These are phyloP conservation scores for Bidens hawaiensis DNA, from an alignment of 140 eudicot species.

Conservation along the genomic window DNA sequence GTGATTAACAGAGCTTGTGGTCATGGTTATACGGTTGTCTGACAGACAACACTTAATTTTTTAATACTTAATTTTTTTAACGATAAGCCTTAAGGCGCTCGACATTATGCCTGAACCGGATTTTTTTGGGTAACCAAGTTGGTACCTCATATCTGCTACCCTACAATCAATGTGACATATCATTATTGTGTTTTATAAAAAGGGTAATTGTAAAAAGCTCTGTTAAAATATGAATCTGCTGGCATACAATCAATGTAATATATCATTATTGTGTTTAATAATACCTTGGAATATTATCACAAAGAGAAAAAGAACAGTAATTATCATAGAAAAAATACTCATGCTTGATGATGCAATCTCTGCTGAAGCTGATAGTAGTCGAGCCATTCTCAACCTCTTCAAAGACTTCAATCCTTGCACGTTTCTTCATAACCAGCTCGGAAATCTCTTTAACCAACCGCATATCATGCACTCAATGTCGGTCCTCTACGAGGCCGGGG, in stretches of 20 bases:
- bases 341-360: background rate
- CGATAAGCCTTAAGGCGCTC: too few relatives aligned
- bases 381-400: constrained; percentile 36
- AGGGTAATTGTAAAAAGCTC: too few relatives aligned
- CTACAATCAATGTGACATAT: too few relatives aligned
- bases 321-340: constrained; percentile 39
- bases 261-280: too few relatives aligned
- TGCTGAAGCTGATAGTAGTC: background rate
- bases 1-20: constrained; percentile 1
- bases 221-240: too few relatives aligned
- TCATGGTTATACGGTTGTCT: constrained; percentile 11
- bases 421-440: constrained; percentile 47
- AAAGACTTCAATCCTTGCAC: constrained; percentile 49
- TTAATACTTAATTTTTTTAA: background rate
- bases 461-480: constrained; percentile 40
- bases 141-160: too few relatives aligned
- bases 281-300: constrained; percentile 56
- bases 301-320: constrained; percentile 43
- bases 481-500: constrained; percentile 71
- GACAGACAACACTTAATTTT: background rate
- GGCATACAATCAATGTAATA: too few relatives aligned
- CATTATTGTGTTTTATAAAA: too few relatives aligned
- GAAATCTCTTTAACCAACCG: constrained; percentile 51
- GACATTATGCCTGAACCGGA: background rate
- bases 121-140: too few relatives aligned